Evolutionary conservation across 2,329 filamentous ascomycete genomes (phyloP), one percentile per base, ranked within the genome.

Genomic region (Pseudofabraea citricarpa): DNA sequence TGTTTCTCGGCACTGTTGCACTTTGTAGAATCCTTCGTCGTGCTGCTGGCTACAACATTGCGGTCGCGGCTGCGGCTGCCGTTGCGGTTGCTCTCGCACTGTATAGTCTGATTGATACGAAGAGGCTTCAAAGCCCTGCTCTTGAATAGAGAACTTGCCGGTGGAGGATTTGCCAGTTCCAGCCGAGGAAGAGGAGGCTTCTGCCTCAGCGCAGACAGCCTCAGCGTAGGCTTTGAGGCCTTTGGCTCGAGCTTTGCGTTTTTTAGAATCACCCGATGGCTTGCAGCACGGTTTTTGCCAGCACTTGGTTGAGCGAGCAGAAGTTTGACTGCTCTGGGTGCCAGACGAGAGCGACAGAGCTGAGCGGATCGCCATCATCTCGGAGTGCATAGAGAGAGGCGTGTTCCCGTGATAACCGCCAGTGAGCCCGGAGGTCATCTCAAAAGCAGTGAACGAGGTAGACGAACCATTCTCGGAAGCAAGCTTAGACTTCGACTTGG

Each of bases 321-420:
- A 55, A 35, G 49, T 54, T 26, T 57, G 53, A 44, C 64, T 65
- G 40, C 67, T 65, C 56, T 68, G 53, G 37, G 64, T 66, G 51
- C 62, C 48, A 40, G 52, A 67, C 40, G 68, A 72, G 40, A 67
- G 62, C 31, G 66, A 60, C 41, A 75, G 66, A 33, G 72, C 71
- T 21, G 68, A 69, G 53, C 71, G 67, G 54, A 77, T 73, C 21
- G 72, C 73, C 70, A 75, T 75, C 71, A 75, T 76, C 63, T 76
- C 72, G 4, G 69, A 69, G 52, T 77, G 73, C 70, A 77, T 74
- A 13, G 65, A 71, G 15, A 77, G 61, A 8, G 67, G 64, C 22
- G 61, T 60, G 49, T 71, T 72, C 41, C 64, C 61, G 23, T 62
- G 56, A 43, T 62, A 60, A 15, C 66, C 65, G 26, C 59, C 59